A percentile compares a stretch with the other conserved stretches of the same genome.
Conservation (phyloP, 192 early-diverging fungal genomes). For the Umbelopsis ramanniana region DNA sequence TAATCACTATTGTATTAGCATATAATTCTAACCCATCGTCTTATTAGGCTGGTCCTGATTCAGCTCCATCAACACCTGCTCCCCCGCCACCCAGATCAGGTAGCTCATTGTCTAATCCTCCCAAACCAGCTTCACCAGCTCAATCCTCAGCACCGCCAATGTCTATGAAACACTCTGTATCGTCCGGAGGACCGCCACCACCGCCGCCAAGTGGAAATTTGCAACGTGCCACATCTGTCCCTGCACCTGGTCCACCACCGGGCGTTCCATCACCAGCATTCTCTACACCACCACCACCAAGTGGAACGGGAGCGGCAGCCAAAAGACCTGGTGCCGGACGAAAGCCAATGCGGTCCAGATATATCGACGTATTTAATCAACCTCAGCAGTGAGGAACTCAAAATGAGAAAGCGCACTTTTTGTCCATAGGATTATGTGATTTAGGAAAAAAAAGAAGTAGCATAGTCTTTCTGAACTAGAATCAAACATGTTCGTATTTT, state of each 20-base stretch:
- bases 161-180: conserved; percentile 28
- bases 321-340: conserved; percentile 31
- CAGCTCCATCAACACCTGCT: conserved; percentile 24
- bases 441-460: neutral
- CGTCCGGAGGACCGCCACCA: neutral
- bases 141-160: conserved; percentile 35
- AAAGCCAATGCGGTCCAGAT: conserved; percentile 46
- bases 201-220: neutral
- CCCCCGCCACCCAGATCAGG: conserved; percentile 31
- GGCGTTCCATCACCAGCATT: conserved; percentile 6
- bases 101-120: neutral
- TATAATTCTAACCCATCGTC: neutral
- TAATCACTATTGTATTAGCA: neutral
- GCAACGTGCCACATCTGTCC: conserved; percentile 21
- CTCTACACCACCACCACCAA: conserved; percentile 32
- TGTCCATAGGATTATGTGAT: conserved; percentile 1
- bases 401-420: neutral
- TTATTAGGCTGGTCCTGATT: conserved; percentile 4
- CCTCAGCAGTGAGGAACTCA: neutral
- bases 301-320: conserved; percentile 22
- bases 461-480: neutral
- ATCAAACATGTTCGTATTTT: no score
- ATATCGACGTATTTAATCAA: conserved; percentile 56
- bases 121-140: conserved; percentile 4
- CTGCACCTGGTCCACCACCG: conserved; percentile 19